These are phyloP conservation scores for Penicillium verrucosum DNA, from an alignment of 2,329 filamentous ascomycete genomes.

Conservation along the genomic window DNA sequence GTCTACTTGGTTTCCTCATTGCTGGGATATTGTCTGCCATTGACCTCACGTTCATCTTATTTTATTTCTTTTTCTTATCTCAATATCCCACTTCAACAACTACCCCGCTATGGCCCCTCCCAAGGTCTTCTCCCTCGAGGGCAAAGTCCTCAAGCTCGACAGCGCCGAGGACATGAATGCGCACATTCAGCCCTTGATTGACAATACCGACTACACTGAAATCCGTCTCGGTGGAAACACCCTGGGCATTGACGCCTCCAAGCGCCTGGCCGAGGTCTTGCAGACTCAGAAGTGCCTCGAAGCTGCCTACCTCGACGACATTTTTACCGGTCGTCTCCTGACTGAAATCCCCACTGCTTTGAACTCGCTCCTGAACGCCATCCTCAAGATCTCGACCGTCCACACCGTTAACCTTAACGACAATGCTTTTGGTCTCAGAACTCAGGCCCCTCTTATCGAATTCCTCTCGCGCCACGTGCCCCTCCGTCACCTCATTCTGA, in stretches of 20 bases:
- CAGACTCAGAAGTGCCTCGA: constrained; percentile 78
- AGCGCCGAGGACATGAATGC: constrained; percentile 80
- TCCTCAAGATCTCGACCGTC: constrained; percentile 80
- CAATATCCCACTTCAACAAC: constrained; percentile 21
- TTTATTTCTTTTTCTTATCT: constrained; percentile 2
- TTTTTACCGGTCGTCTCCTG: constrained; percentile 92
- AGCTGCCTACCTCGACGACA: constrained; percentile 87
- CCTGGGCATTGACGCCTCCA: constrained; percentile 81
- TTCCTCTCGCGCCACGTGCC: constrained; percentile 87
- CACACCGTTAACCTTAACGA: constrained; percentile 94
- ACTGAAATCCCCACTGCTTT: constrained; percentile 91
- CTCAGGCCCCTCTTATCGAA: constrained; percentile 83
- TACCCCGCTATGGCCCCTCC: constrained; percentile 51
- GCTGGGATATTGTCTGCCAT: neutral
- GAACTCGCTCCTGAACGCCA: constrained; percentile 76
- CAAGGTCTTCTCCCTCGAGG: constrained; percentile 79
- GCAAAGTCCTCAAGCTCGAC: constrained; percentile 88
- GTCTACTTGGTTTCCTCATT: neutral
- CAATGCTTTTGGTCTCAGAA: constrained; percentile 96
- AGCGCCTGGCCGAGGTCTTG: constrained; percentile 78
- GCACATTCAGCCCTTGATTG: constrained; percentile 72
- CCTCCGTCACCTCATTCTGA: constrained; percentile 89
- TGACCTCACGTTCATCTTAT: neutral
- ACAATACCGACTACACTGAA: constrained; percentile 70
- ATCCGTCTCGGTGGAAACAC: constrained; percentile 88